Evolutionary conservation across 176 grass and related monocot genomes (phyloP).

Genomic region (Carex littledalei): DNA sequence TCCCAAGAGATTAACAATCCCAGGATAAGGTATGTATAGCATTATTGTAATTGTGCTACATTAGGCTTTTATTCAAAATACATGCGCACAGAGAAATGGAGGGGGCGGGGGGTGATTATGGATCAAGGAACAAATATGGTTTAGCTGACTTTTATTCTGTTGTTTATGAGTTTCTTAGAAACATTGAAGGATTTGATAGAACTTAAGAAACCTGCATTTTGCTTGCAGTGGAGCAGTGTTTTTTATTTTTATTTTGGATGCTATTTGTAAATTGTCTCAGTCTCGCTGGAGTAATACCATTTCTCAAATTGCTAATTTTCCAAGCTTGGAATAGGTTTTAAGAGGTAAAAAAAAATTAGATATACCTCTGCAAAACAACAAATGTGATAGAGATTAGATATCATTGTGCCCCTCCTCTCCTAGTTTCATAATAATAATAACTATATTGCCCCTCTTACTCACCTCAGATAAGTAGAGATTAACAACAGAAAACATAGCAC

Average conservation of each 20-base stretch:
- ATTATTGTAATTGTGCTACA: neutral
- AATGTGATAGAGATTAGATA: neutral
- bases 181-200: neutral
- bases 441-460: neutral
- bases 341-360: no score
- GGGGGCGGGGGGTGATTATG: neutral
- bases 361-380: neutral
- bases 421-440: neutral
- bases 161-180: neutral
- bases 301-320: neutral
- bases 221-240: neutral
- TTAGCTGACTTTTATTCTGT: neutral
- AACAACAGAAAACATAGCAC: neutral
- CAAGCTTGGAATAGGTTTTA: neutral
- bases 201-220: neutral
- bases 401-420: neutral
- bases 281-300: neutral
- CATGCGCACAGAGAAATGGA: neutral
- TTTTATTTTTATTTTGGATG: neutral
- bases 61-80: neutral
- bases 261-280: neutral
- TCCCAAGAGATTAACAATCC: conserved; percentile 36
- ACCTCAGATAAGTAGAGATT: neutral
- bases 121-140: neutral
- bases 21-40: conserved; percentile 63